phyloP scores from a whole-genome alignment of 2,329 filamentous ascomycete genomes.

The Colletotrichum tamarilloi region DNA sequence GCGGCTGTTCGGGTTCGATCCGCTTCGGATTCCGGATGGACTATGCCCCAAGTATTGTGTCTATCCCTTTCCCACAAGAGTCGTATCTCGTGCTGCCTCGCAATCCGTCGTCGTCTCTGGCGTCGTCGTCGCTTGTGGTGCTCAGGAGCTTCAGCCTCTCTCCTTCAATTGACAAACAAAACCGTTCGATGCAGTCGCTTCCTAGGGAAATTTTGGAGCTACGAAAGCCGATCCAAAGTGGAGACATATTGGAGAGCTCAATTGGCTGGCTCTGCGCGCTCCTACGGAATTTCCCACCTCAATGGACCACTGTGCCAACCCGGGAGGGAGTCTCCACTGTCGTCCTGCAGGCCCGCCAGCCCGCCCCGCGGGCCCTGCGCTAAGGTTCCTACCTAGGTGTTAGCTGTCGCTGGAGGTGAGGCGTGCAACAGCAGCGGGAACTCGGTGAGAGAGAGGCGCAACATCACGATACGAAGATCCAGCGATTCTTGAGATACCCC shows the following conservation, averaged over 20 bases:
- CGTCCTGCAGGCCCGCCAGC: slow-evolving; percentile 5
- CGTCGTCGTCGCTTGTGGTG: background rate
- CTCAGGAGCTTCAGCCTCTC: background rate
- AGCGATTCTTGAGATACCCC: background rate
- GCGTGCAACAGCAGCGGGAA: background rate
- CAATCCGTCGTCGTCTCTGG: background rate
- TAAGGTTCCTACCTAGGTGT: background rate
- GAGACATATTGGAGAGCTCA: background rate
- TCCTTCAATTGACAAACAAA: background rate
- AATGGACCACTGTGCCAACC: too few relatives aligned
- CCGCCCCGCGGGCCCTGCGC: slow-evolving; percentile 11
- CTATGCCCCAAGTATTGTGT: fast-evolving
- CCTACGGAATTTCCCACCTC: slow-evolving; percentile 27
- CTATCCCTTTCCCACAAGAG: fast-evolving
- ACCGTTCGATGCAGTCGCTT: background rate
- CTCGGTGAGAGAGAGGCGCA: slow-evolving; percentile 7
- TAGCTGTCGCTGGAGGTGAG: background rate
- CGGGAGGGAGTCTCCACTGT: background rate
- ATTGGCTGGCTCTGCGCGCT: slow-evolving; percentile 1
- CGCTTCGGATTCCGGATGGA: background rate
- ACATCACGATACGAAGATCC: background rate
- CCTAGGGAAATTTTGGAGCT: slow-evolving; percentile 34
- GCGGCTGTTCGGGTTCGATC: background rate
- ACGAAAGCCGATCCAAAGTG: background rate
- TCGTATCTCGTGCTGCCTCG: background rate